These are phyloP conservation scores for Phylloporus rhodoxanthus DNA, from an alignment of 768 basidiomycete genomes.

Conservation along the genomic window DNA sequence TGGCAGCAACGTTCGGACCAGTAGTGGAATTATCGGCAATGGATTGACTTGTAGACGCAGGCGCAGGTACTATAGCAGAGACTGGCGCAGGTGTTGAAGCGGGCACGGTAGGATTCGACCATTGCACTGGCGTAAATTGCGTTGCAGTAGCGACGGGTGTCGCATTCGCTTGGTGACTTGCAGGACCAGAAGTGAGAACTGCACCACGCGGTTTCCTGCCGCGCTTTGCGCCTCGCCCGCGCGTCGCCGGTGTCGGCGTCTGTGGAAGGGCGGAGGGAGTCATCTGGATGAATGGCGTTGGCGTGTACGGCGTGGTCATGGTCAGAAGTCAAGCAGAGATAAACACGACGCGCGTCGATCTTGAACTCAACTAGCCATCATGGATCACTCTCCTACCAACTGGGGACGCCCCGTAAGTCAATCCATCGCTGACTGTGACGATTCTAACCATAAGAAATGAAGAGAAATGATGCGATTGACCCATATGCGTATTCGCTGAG, in stretches of 20 bases:
- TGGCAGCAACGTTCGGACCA: constrained; percentile 1
- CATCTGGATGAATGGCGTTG: constrained; percentile 26
- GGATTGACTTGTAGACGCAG: constrained; percentile 8
- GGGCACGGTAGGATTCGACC: constrained; percentile 26
- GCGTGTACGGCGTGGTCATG: constrained; percentile 24
- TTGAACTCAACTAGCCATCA: constrained; percentile 20
- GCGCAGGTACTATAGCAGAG: not conserved
- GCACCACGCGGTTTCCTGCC: constrained; percentile 23
- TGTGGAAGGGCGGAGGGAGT: constrained; percentile 12
- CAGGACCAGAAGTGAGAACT: constrained; percentile 4
- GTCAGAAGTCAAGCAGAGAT: constrained; percentile 8
- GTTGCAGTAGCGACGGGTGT: not conserved
- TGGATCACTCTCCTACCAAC: constrained; percentile 83
- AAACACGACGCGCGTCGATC: constrained; percentile 20
- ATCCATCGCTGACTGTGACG: too few species aligned
- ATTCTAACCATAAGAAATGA: not conserved
- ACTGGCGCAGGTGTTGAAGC: constrained; percentile 13
- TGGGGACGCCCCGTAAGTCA: constrained; percentile 67
- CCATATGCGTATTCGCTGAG: constrained; percentile 63
- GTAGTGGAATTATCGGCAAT: constrained; percentile 1
- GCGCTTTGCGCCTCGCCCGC: constrained; percentile 24
- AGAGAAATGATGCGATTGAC: constrained; percentile 76
- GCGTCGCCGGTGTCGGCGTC: constrained; percentile 16
- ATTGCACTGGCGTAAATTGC: constrained; percentile 36
- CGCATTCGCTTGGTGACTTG: constrained; percentile 10